Percentiles rank a stretch among this genome's conserved stretches.
Evolutionary conservation across 2,329 filamentous ascomycete species (phyloP).

Genomic region (Xylaria sp.): DNA sequence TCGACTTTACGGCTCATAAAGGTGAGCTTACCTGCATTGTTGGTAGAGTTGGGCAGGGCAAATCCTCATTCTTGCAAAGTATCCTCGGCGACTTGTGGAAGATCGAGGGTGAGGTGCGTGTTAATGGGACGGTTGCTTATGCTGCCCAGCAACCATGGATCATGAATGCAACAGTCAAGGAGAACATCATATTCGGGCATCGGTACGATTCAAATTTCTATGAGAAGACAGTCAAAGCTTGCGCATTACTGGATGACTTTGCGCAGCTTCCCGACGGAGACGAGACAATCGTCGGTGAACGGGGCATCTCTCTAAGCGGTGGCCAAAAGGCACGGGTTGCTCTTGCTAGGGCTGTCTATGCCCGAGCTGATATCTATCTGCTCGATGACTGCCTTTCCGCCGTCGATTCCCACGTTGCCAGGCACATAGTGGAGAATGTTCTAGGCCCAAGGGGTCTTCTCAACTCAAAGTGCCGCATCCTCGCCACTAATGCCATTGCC

Average conservation of each 20-base stretch:
- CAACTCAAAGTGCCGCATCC: conserved; percentile 84
- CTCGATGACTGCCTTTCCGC: conserved; percentile 95
- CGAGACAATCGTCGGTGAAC: conserved; percentile 94
- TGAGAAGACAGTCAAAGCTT: conserved; percentile 90
- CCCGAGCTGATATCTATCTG: conserved; percentile 94
- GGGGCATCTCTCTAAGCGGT: conserved; percentile 94
- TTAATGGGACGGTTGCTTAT: conserved; percentile 87
- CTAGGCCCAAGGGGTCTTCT: conserved; percentile 87
- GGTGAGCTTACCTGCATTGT: conserved; percentile 94
- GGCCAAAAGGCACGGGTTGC: conserved; percentile 96
- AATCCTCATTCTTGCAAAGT: conserved; percentile 90
- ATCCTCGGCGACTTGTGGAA: conserved; percentile 95
- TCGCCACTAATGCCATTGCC: conserved; percentile 95
- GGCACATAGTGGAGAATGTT: conserved; percentile 94
- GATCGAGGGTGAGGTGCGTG: conserved; percentile 80
- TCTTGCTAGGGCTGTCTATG: conserved; percentile 93
- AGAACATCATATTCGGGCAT: conserved; percentile 97
- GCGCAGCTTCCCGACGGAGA: conserved; percentile 93
- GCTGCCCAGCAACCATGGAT: conserved; percentile 95
- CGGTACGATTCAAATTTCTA: conserved; percentile 95
- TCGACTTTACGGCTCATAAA: conserved; percentile 89
- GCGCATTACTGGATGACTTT: conserved; percentile 91
- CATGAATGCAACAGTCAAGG: conserved; percentile 96
- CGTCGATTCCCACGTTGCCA: conserved; percentile 97
- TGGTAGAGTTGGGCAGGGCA: conserved; percentile 92